Evolutionary conservation across 805 yeast species (phyloP).

Genomic region (Pichia manshurica): DNA sequence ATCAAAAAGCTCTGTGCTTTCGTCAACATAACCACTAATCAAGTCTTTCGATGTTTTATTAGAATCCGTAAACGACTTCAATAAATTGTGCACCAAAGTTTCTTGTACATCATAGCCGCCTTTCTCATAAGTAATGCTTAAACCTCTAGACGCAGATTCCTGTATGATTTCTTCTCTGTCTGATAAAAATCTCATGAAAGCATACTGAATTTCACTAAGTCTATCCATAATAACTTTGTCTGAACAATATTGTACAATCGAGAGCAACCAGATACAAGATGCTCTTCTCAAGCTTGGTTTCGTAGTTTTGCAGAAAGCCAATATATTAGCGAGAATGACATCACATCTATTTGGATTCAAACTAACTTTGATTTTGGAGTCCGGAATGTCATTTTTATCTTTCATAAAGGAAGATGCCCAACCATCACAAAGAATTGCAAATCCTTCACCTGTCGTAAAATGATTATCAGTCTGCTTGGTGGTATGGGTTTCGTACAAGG

Average conservation of each 20-base stretch:
- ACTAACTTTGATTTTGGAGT: slow-evolving; percentile 37
- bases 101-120: slow-evolving; percentile 68
- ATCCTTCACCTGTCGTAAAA: slow-evolving; percentile 80
- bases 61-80: slow-evolving; percentile 74
- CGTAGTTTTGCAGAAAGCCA: slow-evolving; percentile 52
- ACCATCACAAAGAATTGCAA: slow-evolving; percentile 65
- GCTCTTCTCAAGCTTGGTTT: slow-evolving; percentile 73
- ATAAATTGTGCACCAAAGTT: slow-evolving; percentile 62
- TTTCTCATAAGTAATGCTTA: slow-evolving; percentile 72
- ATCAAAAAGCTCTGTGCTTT: slow-evolving; percentile 80
- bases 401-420: slow-evolving; percentile 59
- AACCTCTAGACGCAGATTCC: slow-evolving; percentile 86
- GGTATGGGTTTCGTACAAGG: slow-evolving; percentile 50
- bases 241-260: slow-evolving; percentile 71
- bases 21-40: slow-evolving; percentile 62
- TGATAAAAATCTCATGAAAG: slow-evolving; percentile 73
- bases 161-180: slow-evolving; percentile 85
- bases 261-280: slow-evolving; percentile 80
- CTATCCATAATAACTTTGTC: slow-evolving; percentile 36
- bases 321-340: slow-evolving; percentile 41
- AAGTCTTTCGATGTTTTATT: slow-evolving; percentile 37
- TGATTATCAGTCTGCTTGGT: slow-evolving; percentile 71
- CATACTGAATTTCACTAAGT: slow-evolving; percentile 59
- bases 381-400: slow-evolving; percentile 54
- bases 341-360: slow-evolving; percentile 16